A percentile compares a stretch with the other conserved stretches of the same genome.
Evolutionary conservation across 306 rosid genomes (phyloP).

Genomic region (Glycyrrhiza uralensis): DNA sequence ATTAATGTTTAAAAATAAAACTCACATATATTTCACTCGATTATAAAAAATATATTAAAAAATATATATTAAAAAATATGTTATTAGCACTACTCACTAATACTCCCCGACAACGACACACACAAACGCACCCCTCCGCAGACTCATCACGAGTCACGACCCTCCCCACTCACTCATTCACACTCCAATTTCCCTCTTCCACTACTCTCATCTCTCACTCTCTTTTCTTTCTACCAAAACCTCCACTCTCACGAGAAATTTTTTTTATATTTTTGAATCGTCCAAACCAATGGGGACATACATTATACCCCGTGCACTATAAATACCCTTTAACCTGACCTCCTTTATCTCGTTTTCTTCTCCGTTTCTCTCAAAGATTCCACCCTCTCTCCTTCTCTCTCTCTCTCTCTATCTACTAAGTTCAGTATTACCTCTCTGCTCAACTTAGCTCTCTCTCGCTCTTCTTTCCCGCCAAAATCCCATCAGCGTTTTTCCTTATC

Average conservation of each 20-base stretch:
- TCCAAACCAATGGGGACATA: constrained; percentile 4
- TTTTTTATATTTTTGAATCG: neutral
- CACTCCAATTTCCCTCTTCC: neutral
- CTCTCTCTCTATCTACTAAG: too few species aligned
- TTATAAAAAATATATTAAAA: too few species aligned
- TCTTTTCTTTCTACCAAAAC: neutral
- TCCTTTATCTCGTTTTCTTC: constrained; percentile 11
- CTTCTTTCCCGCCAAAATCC: constrained; percentile 1
- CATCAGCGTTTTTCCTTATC: neutral
- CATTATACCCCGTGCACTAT: constrained; percentile 31
- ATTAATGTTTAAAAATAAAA: too few species aligned
- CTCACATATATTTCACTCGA: too few species aligned
- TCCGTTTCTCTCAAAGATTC: neutral
- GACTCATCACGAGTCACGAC: neutral
- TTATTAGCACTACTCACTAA: too few species aligned
- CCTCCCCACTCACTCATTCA: neutral
- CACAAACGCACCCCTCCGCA: too few species aligned
- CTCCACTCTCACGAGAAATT: constrained; percentile 1
- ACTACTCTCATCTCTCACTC: neutral
- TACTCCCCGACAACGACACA: constrained; percentile 32
- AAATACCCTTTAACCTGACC: constrained; percentile 19
- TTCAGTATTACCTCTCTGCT: neutral
- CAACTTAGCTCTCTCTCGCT: neutral
- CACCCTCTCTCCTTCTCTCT: neutral
- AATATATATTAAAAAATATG: too few species aligned